Evolutionary conservation across 306 rosid species (phyloP).

Genomic region (Prosopis cineraria): DNA sequence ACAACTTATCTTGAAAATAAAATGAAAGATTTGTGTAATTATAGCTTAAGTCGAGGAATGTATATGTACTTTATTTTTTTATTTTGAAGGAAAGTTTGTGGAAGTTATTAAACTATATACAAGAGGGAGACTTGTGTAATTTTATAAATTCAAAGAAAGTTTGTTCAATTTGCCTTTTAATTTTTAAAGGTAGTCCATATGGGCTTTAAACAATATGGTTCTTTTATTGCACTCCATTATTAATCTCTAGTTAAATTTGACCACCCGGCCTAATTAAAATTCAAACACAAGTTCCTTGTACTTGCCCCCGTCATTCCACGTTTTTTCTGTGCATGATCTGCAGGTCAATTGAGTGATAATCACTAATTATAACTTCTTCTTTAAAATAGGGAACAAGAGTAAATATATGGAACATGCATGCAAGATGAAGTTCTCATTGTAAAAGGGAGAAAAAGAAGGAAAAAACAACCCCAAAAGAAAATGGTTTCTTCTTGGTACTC

Average conservation of each 20-base stretch:
- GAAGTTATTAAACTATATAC: too few species aligned
- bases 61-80: too few species aligned
- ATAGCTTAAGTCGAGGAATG: neutral
- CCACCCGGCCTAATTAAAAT: neutral
- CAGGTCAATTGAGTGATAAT: neutral
- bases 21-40: neutral
- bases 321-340: neutral
- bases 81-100: neutral
- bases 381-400: neutral
- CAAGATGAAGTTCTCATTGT: neutral
- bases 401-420: neutral
- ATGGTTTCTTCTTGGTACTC: neutral
- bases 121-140: too few species aligned
- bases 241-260: neutral
- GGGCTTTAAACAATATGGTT: neutral
- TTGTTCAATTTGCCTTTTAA: neutral
- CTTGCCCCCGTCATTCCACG: conserved; percentile 1
- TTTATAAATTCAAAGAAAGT: too few species aligned
- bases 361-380: neutral
- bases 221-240: conserved; percentile 22
- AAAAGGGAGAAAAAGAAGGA: neutral
- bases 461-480: neutral
- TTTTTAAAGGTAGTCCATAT: neutral
- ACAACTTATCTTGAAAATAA: too few species aligned
- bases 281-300: neutral